Evolutionary conservation across 164 flowering plant species (phyloP).

Genomic region (Platanus orientalis): DNA sequence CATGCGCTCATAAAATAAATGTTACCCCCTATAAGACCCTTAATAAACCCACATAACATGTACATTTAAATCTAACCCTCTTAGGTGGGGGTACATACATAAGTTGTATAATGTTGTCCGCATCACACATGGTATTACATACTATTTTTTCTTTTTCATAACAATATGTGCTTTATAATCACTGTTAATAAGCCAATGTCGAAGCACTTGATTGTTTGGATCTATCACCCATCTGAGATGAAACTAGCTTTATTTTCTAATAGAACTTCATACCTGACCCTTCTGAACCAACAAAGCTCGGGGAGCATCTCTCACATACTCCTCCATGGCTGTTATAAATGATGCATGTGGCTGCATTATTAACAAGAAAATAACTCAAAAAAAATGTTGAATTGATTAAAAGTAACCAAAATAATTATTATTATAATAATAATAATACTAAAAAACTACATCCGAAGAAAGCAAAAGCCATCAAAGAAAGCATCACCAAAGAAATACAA

Average conservation of each 20-base stretch:
- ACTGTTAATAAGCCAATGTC: background rate
- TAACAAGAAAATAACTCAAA: constrained; percentile 5
- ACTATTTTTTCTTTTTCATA: background rate
- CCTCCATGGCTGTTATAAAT: constrained; percentile 96
- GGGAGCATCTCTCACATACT: constrained; percentile 94
- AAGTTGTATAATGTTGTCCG: too few relatives aligned
- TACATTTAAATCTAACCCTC: too few relatives aligned
- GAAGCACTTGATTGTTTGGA: background rate
- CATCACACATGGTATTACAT: too few relatives aligned
- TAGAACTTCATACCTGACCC: constrained; percentile 49
- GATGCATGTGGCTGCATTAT: constrained; percentile 85
- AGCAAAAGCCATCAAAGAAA: background rate
- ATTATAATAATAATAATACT: too few relatives aligned
- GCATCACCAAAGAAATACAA: constrained; percentile 5
- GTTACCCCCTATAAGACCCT: too few relatives aligned
- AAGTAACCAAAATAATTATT: background rate
- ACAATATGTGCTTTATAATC: background rate
- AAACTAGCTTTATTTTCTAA: background rate
- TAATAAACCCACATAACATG: too few relatives aligned
- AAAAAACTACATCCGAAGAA: background rate
- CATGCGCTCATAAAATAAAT: too few relatives aligned
- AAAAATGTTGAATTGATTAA: background rate
- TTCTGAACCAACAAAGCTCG: constrained; percentile 58
- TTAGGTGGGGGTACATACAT: too few relatives aligned
- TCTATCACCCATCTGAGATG: background rate